Base-by-base conservation (phyloP, 108 stramenopile genomes). In the Pseudonitzschia multistriata region DNA sequence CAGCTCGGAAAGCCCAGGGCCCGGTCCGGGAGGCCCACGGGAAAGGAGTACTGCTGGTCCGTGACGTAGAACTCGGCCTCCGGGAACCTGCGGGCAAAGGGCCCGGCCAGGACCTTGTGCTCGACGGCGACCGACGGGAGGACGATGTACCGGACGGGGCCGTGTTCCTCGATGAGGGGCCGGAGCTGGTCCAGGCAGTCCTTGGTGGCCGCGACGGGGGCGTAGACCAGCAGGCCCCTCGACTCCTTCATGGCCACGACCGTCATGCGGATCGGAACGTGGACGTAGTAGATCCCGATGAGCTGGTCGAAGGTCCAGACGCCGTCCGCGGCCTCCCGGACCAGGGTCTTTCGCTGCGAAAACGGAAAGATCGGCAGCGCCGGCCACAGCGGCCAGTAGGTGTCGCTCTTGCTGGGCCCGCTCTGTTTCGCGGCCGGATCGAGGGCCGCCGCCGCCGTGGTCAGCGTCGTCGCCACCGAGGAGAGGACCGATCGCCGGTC, bases 261-360 rank as follows among this genome's bases (percentile, higher is more conserved):
- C 14, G 80, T 85, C 82, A 81, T 83, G 31, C 86, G 73, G 21
- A 85, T 74, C 2, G 86, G 86, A 7, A 87, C 84, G 62, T 83
- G 80, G 27, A 87, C 86, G 62, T 87, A 83, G 34, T 83, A 72
- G 6, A 85, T 83, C 6, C 86, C 86, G 55, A 81, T 80, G 8
- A 87, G 40, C 62, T 87, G 86, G 72, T 87, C 86, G 48, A 85
- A 83, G 15, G 81, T 76, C 68, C 70, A 87, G 14, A 87, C 81
- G 14, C 42, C 74, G 1, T 34, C 24, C 1, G n/a, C 64, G 21
- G 78, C 40, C 22, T 78, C 28, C n/a, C 66, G 15, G n/a, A 21
- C 19, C 2, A 75, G 74, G 5, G 81, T 82, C 48, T 66, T 73
- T 54, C 77, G 52, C 33, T 61, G 34, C 4, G 49, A 30, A 66